Evolutionary conservation across 1,139 yeast genomes (phyloP).

Genomic region (Taiozyma sp.): DNA sequence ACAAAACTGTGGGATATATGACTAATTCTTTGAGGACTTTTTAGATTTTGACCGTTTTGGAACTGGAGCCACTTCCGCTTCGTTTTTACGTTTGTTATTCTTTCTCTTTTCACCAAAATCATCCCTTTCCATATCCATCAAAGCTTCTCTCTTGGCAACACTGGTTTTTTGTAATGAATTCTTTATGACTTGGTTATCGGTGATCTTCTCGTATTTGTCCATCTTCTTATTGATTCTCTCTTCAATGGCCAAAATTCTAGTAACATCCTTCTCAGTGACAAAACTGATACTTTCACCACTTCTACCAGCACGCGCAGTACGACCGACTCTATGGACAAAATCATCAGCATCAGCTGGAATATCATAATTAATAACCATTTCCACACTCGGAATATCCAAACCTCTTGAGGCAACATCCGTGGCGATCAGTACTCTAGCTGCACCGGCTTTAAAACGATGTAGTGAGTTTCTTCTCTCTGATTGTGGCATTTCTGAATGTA

Average conservation of each 20-base stretch:
- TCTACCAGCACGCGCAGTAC: constrained; percentile 99
- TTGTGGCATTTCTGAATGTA: constrained; percentile 96
- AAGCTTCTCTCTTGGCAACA: constrained; percentile 82
- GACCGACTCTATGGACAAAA: constrained; percentile 97
- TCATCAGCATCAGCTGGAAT: constrained; percentile 97
- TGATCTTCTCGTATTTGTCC: constrained; percentile 62
- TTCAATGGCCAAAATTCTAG: constrained; percentile 79
- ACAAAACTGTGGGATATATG: background rate
- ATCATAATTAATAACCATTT: constrained; percentile 83
- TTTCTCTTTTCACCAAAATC: constrained; percentile 73
- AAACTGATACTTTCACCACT: constrained; percentile 65
- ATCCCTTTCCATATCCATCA: constrained; percentile 91
- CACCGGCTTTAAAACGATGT: constrained; percentile 90
- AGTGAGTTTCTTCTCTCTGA: constrained; percentile 83
- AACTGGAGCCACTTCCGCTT: background rate
- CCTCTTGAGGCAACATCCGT: constrained; percentile 98
- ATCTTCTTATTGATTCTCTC: constrained; percentile 74
- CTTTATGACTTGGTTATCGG: constrained; percentile 72
- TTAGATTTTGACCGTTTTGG: constrained; percentile 3
- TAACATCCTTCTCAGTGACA: constrained; percentile 81
- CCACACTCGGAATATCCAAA: constrained; percentile 90
- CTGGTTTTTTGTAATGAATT: constrained; percentile 64
- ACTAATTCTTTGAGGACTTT: constrained; percentile 3
- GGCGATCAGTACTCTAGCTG: constrained; percentile 86
- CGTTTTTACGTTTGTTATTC: constrained; percentile 44